Evolutionary conservation across 1,284 basidiomycete genomes (phyloP).

Genomic region (Marasmius fiardii): DNA sequence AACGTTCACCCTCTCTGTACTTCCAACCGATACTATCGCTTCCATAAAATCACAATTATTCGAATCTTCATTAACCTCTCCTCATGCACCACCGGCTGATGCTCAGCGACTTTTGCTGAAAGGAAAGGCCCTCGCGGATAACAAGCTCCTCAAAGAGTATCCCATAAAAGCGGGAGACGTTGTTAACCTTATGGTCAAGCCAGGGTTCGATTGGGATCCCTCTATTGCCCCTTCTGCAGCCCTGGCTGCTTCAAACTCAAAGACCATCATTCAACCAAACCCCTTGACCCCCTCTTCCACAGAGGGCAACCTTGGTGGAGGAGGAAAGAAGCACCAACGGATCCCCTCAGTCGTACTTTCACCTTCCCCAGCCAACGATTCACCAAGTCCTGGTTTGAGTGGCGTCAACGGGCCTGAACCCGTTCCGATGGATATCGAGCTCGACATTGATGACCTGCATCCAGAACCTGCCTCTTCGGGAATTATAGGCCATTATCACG

Average conservation of each 20-base stretch:
- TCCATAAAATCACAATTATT: conserved; percentile 70
- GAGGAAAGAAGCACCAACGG: conserved; percentile 45
- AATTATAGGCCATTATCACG: conserved; percentile 59
- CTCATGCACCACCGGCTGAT: conserved; percentile 67
- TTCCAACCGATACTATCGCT: conserved; percentile 75
- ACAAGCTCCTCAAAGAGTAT: conserved; percentile 87
- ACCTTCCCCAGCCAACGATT: conserved; percentile 39
- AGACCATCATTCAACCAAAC: conserved; percentile 6
- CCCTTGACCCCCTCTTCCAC: background rate
- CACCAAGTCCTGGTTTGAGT: conserved; percentile 19
- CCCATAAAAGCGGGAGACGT: conserved; percentile 74
- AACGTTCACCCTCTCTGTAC: conserved; percentile 63
- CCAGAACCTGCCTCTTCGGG: conserved; percentile 33
- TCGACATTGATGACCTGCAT: conserved; percentile 58
- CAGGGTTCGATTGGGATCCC: conserved; percentile 68
- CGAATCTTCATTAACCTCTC: conserved; percentile 4
- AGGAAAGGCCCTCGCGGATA: conserved; percentile 87
- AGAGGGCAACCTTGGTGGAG: background rate
- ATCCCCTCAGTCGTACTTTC: conserved; percentile 75
- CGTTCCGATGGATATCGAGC: conserved; percentile 58
- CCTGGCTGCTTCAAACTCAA: too few relatives aligned
- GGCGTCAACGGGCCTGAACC: conserved; percentile 23
- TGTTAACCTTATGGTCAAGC: conserved; percentile 82
- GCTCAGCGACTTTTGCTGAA: conserved; percentile 84
- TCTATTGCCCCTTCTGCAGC: conserved; percentile 22